phyloP scores from a whole-genome alignment of 768 basidiomycete species.

The Leccinum disarticulatum region DNA sequence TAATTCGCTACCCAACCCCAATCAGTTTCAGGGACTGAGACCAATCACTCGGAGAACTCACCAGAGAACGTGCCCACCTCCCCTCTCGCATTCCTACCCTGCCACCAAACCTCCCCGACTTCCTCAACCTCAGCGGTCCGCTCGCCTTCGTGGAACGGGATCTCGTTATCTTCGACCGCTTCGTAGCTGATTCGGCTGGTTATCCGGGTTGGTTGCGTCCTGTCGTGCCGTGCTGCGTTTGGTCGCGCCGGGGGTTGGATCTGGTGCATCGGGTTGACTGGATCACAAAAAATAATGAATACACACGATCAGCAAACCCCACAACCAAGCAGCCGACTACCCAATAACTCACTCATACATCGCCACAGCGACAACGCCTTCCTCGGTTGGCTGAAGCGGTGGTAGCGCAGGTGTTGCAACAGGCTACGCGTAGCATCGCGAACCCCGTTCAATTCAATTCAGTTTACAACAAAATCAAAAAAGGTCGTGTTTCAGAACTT shows the following conservation, averaged over 20 bases:
- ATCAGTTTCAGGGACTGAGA: neutral
- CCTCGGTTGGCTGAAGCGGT: too few species aligned
- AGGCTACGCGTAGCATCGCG: constrained; percentile 24
- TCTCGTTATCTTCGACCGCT: constrained; percentile 88
- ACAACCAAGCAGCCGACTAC: neutral
- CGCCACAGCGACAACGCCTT: too few species aligned
- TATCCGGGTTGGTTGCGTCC: constrained; percentile 6
- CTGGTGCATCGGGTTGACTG: too few species aligned
- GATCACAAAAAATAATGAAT: neutral
- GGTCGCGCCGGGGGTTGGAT: too few species aligned
- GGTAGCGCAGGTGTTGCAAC: neutral
- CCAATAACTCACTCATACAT: constrained; percentile 16
- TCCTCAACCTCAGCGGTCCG: constrained; percentile 75
- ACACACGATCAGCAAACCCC: neutral
- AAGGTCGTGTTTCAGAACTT: neutral
- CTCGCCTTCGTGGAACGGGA: constrained; percentile 84
- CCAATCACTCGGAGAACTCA: constrained; percentile 33
- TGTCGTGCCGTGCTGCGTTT: too few species aligned
- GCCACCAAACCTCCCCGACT: constrained; percentile 89
- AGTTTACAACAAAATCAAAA: neutral
- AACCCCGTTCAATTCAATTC: neutral
- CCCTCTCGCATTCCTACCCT: constrained; percentile 58
- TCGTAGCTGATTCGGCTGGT: constrained; percentile 59
- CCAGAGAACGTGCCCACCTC: constrained; percentile 75
- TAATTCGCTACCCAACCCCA: constrained; percentile 15